A percentile compares a stretch with the other conserved stretches of the same genome.
These are phyloP conservation scores for Elaeis oleifera DNA, from an alignment of 202 grass and related monocot species.

Conservation along the genomic window DNA sequence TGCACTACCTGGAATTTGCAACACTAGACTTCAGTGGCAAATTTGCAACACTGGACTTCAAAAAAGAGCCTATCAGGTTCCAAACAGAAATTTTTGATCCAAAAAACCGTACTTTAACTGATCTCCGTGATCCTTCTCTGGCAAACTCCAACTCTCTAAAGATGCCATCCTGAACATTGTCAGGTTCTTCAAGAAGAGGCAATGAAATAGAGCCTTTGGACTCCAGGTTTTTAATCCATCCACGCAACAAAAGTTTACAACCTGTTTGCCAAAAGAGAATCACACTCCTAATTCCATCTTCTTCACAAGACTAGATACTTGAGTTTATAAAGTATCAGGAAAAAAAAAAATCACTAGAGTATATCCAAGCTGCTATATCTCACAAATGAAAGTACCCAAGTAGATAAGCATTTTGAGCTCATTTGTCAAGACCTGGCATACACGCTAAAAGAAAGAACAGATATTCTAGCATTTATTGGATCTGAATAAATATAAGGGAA, in stretches of 20 bases:
- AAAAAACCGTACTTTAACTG: slow-evolving; percentile 57
- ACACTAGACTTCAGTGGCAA: slow-evolving; percentile 26
- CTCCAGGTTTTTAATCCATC: slow-evolving; percentile 89
- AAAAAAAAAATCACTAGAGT: no score
- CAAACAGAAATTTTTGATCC: slow-evolving; percentile 64
- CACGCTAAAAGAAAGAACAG: no score
- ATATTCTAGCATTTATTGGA: no score
- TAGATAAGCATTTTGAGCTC: no score
- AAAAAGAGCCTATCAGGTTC: slow-evolving; percentile 46
- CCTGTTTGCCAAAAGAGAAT: slow-evolving; percentile 28
- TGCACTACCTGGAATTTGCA: slow-evolving; percentile 38
- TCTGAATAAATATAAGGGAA: no score
- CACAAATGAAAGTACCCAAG: no score
- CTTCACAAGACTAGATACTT: no score
- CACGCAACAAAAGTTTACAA: slow-evolving; percentile 85
- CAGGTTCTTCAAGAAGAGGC: slow-evolving; percentile 67
- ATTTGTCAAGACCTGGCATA: no score
- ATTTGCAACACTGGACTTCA: slow-evolving; percentile 37
- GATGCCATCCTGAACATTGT: slow-evolving; percentile 36
- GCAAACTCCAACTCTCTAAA: slow-evolving; percentile 61
- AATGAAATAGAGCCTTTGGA: slow-evolving; percentile 53
- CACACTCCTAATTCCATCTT: slow-evolving; percentile 1
- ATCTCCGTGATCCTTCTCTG: slow-evolving; percentile 70
- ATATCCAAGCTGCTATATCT: no score
- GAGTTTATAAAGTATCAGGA: no score